phyloP scores from a whole-genome alignment of 2,329 filamentous ascomycete genomes.

The Aphanocladium album region DNA sequence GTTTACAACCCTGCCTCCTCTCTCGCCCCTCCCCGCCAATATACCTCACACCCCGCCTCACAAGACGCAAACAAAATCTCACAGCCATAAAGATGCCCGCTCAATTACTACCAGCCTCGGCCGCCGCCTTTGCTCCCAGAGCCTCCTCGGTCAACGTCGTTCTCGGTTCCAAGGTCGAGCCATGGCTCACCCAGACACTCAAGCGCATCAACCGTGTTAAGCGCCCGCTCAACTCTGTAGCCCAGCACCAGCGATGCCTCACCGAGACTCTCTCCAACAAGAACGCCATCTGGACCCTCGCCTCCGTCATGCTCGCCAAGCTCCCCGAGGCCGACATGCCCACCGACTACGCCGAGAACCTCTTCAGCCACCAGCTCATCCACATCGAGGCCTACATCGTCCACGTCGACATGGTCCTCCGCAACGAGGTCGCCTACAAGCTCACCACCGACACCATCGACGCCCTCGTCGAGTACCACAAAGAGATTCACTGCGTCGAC shows the following conservation, averaged over 20 bases:
- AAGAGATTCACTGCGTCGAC: conserved; percentile 89
- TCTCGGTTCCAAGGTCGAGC: conserved; percentile 83
- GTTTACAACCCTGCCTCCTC: conserved; percentile 16
- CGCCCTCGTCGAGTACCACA: conserved; percentile 88
- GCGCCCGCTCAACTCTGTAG: conserved; percentile 92
- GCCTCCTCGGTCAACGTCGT: conserved; percentile 90
- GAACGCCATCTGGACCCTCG: conserved; percentile 91
- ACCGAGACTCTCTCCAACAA: conserved; percentile 87
- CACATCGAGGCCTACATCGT: conserved; percentile 97
- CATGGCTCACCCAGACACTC: conserved; percentile 93
- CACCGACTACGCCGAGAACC: conserved; percentile 77
- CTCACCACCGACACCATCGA: conserved; percentile 93
- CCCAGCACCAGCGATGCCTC: conserved; percentile 91
- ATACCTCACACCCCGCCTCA: conserved; percentile 13
- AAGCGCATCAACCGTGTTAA: conserved; percentile 97
- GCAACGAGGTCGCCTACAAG: conserved; percentile 98
- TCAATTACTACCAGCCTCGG: conserved; percentile 89
- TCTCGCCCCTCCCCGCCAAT: conserved; percentile 16
- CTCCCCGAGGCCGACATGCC: conserved; percentile 78
- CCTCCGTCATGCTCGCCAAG: conserved; percentile 89
- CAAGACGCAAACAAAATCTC: conserved; percentile 11
- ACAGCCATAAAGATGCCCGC: conserved; percentile 66
- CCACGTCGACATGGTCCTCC: conserved; percentile 97
- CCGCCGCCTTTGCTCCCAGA: conserved; percentile 90
- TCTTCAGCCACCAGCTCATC: conserved; percentile 89